Base-by-base conservation (phyloP, 257 asterid genomes). In the Orobanche coerulescens region DNA sequence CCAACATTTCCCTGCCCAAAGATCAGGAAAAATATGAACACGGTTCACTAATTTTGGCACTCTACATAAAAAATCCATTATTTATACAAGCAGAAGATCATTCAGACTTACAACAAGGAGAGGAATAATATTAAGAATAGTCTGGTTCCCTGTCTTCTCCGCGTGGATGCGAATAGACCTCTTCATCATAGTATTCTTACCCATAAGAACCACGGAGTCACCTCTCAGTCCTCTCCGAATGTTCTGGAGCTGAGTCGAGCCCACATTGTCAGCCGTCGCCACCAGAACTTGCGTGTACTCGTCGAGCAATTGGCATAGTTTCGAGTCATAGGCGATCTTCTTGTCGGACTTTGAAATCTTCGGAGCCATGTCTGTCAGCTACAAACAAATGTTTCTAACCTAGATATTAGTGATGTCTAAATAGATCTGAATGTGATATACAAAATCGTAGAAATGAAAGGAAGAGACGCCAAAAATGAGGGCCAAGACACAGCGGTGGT, bases 161-260 rank as follows among this genome's bases (percentile, higher is more conserved):
- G 91, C 77, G 49, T 93, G 97, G 23, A 86, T 86, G 23, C 95
- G 72, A 10, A 93, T 66, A 2, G 81, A 67, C 78, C 95, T 81
- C 94, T 93, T 93, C 94, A 93, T 93, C 98, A 93, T 83, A 9
- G 98, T 93, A 39, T 93, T 93, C 73, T 93, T 93, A 16, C 98
- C 98, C 97, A 93, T 93, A 9, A 93, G 87, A 28, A 93, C 94
- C 1, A 81, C 72, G 2, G 98, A 89, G 22, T 93, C 88, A 0
- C 97, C 98, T 46, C 98, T 78, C 14, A 93, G 72, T 6, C 97
- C 98, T 22, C 61, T 59, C 43, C 98, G 51, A 2, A 93, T 93
- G 70, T 50, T 75, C 86, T 93, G 98, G 6, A 93, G 73, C 84
- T 93, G 98, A 19, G 43, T 86, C 4, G 97, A 88, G 0, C 98